Base-by-base conservation (phyloP, 164 flowering plant genomes). In the Aristolochia fimbriata region DNA sequence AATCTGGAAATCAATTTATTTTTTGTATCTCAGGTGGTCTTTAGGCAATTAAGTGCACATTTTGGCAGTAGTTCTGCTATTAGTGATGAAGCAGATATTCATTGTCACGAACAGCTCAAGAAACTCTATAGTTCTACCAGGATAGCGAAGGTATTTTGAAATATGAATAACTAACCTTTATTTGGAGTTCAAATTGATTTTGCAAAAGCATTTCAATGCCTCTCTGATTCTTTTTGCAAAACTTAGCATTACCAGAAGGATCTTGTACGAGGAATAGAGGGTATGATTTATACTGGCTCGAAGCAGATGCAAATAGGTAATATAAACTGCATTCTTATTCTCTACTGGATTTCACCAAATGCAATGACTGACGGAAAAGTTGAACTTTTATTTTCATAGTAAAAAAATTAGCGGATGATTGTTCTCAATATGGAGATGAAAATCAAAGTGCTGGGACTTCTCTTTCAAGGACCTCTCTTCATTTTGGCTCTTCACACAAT, bases 221-320 rank as follows among this genome's bases (percentile, higher is more conserved):
- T 10, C 54, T 62, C 43, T 47, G 9, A 31, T 10, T 58, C 57
- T 64, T 23, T n/a, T 70, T 45, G 47, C 62, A 24, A 15, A 8
- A 41, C 30, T 57, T 83, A 92, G 98, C 91, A 87, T 82, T 81
- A 81, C 67, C 98, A 92, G 66, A 80, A 70, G 78, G 80, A 82
- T 70, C 72, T 92, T 70, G 98, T 84, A 51, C 95, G 88, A 43
- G 92, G 89, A n/a, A 74, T 87, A 37, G 96, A 87, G 76, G 80
- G 80, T 68, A 79, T 78, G 62, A 68, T 80, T 46, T 66, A 83
- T 43, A 64, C 76, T 15, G 74, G 91, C 63, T 73, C 76, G 46
- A 87, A 87, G 74, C 87, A 87, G 64, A 74, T 81, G 81, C 89
- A 83, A 65, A 79, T 84, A 66, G 85, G 98, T 88, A 62, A 64